Percentiles rank a stretch among this genome's conserved stretches.
phyloP scores from a whole-genome alignment of 805 yeast species.

The Starmera caribaea region DNA sequence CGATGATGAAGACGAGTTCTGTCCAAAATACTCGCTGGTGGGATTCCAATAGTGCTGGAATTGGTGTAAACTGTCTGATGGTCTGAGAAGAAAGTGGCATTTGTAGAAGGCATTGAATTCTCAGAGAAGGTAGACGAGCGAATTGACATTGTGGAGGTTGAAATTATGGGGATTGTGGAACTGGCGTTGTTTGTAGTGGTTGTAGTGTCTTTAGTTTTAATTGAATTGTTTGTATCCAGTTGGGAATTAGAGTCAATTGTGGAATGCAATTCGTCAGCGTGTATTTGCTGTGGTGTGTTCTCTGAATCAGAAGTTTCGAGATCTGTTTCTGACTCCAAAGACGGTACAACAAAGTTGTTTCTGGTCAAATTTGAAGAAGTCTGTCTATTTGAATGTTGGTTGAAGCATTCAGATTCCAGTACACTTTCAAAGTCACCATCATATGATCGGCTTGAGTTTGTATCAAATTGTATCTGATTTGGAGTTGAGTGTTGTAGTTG shows the following conservation, averaged over 20 bases:
- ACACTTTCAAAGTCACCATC: no score
- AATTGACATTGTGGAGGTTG: slow-evolving; percentile 24
- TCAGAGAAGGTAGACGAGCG: slow-evolving; percentile 29
- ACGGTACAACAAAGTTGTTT: no score
- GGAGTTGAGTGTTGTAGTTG: no score
- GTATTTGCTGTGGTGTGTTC: no score
- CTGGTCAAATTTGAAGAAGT: no score
- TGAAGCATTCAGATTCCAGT: no score
- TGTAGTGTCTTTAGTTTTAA: slow-evolving; percentile 3
- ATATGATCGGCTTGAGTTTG: no score
- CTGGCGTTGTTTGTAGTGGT: slow-evolving; percentile 15
- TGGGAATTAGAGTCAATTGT: neutral
- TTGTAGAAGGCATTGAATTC: slow-evolving; percentile 24
- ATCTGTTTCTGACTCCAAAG: no score
- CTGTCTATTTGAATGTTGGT: no score
- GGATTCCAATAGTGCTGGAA: slow-evolving; percentile 58
- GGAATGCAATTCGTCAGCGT: no score
- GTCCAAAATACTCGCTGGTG: slow-evolving; percentile 66
- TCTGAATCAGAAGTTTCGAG: no score
- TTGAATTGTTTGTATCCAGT: neutral
- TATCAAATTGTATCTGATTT: no score
- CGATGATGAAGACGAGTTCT: slow-evolving; percentile 16
- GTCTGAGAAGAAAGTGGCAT: slow-evolving; percentile 24
- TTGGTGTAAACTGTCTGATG: slow-evolving; percentile 40
- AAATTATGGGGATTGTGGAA: slow-evolving; percentile 23